Percentiles rank a stretch among this genome's conserved stretches.
These are phyloP conservation scores for Hansenula sp. DNA, from an alignment of 1,139 yeast species.

Conservation along the genomic window DNA sequence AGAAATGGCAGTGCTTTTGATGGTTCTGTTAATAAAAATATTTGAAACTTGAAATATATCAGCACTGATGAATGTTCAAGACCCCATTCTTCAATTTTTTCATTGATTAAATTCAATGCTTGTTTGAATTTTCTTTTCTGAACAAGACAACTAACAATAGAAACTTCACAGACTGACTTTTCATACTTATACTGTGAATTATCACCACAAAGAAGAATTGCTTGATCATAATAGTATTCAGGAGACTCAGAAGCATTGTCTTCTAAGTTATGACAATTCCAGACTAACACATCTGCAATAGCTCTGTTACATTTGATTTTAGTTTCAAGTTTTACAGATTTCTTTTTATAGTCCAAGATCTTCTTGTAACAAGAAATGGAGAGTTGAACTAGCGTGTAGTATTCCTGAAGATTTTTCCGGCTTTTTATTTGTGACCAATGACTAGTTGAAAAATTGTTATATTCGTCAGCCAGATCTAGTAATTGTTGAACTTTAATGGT, in stretches of 20 bases:
- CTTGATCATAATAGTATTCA: conserved; percentile 12
- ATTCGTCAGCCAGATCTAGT: background rate
- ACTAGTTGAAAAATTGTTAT: background rate
- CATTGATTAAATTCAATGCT: conserved; percentile 6
- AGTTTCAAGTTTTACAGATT: background rate
- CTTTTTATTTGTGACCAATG: background rate
- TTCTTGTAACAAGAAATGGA: conserved; percentile 10
- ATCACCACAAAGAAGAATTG: conserved; percentile 9
- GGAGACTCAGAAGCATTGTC: conserved; percentile 2
- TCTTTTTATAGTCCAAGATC: conserved; percentile 6
- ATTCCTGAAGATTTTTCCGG: conserved; percentile 11
- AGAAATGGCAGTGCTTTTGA: conserved; percentile 2
- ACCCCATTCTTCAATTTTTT: conserved; percentile 1
- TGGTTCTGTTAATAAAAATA: conserved; percentile 2
- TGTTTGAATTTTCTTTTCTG: conserved; percentile 6
- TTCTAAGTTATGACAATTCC: background rate
- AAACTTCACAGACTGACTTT: conserved; percentile 5
- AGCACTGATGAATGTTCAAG: conserved; percentile 1
- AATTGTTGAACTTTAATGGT: background rate
- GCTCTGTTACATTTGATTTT: too few relatives aligned
- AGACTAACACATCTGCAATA: too few relatives aligned
- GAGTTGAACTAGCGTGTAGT: conserved; percentile 15
- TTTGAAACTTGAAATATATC: conserved; percentile 1
- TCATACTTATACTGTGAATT: background rate
- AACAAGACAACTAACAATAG: conserved; percentile 3